Evolutionary conservation across 768 basidiomycete genomes (phyloP).

Genomic region (Naganishia friedmannii): DNA sequence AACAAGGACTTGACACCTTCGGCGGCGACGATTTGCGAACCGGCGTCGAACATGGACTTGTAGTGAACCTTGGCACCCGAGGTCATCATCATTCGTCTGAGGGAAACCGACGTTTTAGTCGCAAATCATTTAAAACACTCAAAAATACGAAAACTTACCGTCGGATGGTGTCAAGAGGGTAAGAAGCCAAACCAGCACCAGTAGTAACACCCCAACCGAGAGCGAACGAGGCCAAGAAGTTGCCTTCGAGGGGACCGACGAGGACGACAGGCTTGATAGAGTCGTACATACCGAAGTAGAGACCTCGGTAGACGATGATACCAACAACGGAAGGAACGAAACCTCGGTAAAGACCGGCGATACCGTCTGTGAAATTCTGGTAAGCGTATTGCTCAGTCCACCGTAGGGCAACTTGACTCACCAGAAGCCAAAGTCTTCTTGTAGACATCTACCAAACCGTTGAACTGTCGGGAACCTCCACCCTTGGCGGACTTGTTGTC

Average conservation of each 20-base stretch:
- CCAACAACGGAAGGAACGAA: conserved; percentile 98
- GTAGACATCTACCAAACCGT: conserved; percentile 96
- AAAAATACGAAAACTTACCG: conserved; percentile 55
- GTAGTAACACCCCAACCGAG: conserved; percentile 99
- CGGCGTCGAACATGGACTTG: conserved; percentile 99
- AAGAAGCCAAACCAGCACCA: conserved; percentile 96
- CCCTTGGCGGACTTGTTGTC: conserved; percentile 87
- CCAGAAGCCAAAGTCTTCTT: conserved; percentile 86
- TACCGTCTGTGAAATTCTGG: conserved; percentile 63
- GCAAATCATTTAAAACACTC: background rate
- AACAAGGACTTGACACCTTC: conserved; percentile 94
- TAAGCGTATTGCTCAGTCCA: too few relatives aligned
- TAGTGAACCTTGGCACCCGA: conserved; percentile 93
- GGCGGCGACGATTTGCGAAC: conserved; percentile 87
- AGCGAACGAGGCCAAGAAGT: conserved; percentile 92
- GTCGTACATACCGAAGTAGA: conserved; percentile 79
- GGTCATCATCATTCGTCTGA: conserved; percentile 97
- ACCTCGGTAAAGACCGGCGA: conserved; percentile 99
- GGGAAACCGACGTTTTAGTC: background rate
- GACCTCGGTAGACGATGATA: conserved; percentile 99
- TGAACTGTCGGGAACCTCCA: conserved; percentile 93
- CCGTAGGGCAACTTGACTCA: background rate
- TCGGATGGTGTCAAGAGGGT: conserved; percentile 61
- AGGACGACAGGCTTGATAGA: conserved; percentile 82
- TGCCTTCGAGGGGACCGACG: conserved; percentile 89